These are phyloP conservation scores for Amyloporia xantha DNA, from an alignment of 768 basidiomycete genomes.

Conservation along the genomic window DNA sequence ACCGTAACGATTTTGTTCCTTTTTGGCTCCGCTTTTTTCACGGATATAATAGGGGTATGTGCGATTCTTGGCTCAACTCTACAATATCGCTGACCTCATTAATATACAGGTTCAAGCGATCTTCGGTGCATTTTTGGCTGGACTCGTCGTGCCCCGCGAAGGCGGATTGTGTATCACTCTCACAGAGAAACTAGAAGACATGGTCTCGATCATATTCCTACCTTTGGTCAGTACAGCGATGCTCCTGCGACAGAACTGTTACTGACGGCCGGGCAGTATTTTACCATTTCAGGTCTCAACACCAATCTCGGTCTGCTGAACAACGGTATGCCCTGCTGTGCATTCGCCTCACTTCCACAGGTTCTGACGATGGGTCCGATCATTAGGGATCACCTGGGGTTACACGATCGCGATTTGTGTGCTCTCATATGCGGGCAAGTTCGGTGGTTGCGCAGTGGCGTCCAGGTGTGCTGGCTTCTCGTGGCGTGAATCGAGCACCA, in stretches of 20 bases:
- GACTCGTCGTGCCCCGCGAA: conserved; percentile 78
- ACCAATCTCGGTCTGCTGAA: conserved; percentile 85
- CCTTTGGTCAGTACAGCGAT: conserved; percentile 54
- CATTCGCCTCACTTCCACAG: no score
- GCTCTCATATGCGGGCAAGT: conserved; percentile 84
- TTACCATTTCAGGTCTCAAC: conserved; percentile 84
- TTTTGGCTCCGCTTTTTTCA: conserved; percentile 88
- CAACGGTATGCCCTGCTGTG: no score
- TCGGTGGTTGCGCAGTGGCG: conserved; percentile 73
- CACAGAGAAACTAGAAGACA: conserved; percentile 96
- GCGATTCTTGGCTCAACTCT: neutral
- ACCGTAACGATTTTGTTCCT: conserved; percentile 72
- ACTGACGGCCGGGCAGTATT: conserved; percentile 53
- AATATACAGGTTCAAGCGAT: conserved; percentile 59
- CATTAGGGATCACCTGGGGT: conserved; percentile 84
- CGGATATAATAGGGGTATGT: conserved; percentile 75
- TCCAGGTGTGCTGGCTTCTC: conserved; percentile 64
- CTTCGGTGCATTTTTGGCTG: conserved; percentile 86
- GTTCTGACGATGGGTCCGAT: no score
- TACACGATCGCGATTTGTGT: conserved; percentile 75
- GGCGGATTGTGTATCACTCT: conserved; percentile 80
- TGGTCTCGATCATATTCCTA: conserved; percentile 84
- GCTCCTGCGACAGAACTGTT: neutral
- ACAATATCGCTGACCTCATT: neutral
- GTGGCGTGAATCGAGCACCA: conserved; percentile 74